Evolutionary conservation across 768 basidiomycete species (phyloP), one percentile per base, ranked within the genome.

Genomic region (Inosperma sp.): DNA sequence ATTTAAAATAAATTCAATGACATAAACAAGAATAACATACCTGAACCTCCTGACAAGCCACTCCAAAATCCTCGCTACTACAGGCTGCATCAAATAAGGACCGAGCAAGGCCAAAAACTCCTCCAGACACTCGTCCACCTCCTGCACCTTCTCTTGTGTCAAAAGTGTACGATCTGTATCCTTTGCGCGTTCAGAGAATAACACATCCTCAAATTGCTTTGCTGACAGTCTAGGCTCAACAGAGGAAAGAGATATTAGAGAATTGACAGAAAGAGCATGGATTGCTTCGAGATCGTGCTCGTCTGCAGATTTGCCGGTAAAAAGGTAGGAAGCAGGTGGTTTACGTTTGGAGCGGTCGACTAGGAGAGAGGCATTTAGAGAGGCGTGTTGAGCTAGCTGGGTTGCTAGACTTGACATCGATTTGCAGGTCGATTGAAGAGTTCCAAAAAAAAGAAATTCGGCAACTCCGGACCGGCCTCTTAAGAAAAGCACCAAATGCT

Each of bases 41-140:
- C 94, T 84, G 68, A 97, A 96, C 50, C 93, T 75, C 60, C 90
- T 75, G 3, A 98, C 91, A 21, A 98, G 78, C 95, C 95, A 99
- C 62, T 99, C 96, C 22, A 99, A 63, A 7, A 90, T 80, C 65
- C 87, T 93, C 16, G 83, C 84, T 0, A 90, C 79, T 0, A 91
- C 87, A 27, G 80, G 72, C 33, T 95, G 84, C 70, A 92, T 75
- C 35, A 98, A 67, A 74, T 87, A 89, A 7, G 83, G 85, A 2
- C 90, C 89, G 13, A 99, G 72, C 35, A 85, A 65, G 34, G 78
- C 68, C 36, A 97, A 61, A 59, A 91, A 87, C 6, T 70, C 71
- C 17, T 74, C 72, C 49, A 98, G 73, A 4, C 71, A 67, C 14
- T 50, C 65, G 65, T 94, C 79, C 59, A 99, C 70, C 54, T 80